Conservation (phyloP, 805 yeast genomes). For the Danielia reshetovae region DNA sequence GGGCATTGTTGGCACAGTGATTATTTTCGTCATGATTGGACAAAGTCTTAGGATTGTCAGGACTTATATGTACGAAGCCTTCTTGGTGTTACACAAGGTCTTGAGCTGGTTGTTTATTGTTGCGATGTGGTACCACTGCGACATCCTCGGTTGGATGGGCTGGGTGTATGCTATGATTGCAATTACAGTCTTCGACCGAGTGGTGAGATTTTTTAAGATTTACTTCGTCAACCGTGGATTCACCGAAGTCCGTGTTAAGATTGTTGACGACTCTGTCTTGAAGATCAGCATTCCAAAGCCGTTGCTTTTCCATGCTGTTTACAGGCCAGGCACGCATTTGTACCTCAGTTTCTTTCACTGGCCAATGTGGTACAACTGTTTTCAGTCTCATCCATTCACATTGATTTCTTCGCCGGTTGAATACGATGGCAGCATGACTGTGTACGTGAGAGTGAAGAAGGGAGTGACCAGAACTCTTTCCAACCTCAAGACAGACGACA, state of each 20-base stretch:
- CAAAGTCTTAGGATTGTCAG: constrained; percentile 12
- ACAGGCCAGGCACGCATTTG: constrained; percentile 13
- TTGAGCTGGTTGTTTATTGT: constrained; percentile 17
- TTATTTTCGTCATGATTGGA: constrained; percentile 13
- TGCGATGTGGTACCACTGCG: constrained; percentile 18
- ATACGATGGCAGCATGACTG: constrained; percentile 7
- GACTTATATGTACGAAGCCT: constrained; percentile 12
- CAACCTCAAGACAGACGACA: constrained; percentile 10
- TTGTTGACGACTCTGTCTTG: constrained; percentile 11
- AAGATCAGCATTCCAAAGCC: constrained; percentile 15
- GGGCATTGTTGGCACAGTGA: constrained; percentile 14
- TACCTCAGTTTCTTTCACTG: constrained; percentile 16
- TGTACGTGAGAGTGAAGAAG: constrained; percentile 15
- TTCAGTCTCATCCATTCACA: constrained; percentile 17
- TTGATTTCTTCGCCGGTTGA: constrained; percentile 14
- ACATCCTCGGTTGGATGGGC: constrained; percentile 17
- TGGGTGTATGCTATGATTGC: constrained; percentile 17
- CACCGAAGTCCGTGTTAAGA: constrained; percentile 5
- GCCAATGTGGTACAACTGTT: constrained; percentile 17
- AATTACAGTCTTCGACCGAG: constrained; percentile 12
- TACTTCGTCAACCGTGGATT: constrained; percentile 14
- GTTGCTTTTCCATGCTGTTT: constrained; percentile 8
- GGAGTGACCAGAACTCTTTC: constrained; percentile 12
- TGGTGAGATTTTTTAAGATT: constrained; percentile 11
- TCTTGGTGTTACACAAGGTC: constrained; percentile 11